Evolutionary conservation across 345 rosid genomes (phyloP), one percentile per base, ranked within the genome.

Genomic region (Ricinus communis): DNA sequence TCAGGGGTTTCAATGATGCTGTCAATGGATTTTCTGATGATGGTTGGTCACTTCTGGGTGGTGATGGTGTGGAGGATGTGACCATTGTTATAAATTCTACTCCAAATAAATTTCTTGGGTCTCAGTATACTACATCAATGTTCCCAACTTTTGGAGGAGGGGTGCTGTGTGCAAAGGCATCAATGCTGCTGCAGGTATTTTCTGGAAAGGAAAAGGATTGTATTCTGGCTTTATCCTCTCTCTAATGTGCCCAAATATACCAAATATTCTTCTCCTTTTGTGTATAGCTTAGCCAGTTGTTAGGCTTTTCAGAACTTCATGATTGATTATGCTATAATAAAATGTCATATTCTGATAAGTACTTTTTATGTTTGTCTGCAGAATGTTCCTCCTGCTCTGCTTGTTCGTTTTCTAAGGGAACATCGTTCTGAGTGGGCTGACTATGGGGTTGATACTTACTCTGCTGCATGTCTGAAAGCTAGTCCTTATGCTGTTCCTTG

Each of bases 341-440:
- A 54, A 24, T 43, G 14, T 49, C 18, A 33, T 53, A 0, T 40
- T 6, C 10, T 45, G 41, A 18, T n/a, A 14, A 1, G 49, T 18
- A 25, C 66, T 47, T 10, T 33, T 14, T 8, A 60, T 61, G 45
- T 69, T 54, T 40, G 43, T 71, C 71, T 81, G 62, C 83, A 94
- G 98, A 89, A 90, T 62, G 98, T 94, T 19, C 95, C 98, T 52
- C 98, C 97, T 6, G 92, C 90, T 28, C 81, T 94, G 50, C 85
- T 94, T 72, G 90, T 91, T 74, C 95, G 92, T 8, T 94, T 94
- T 81, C 82, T 94, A 72, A 88, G 98, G 81, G 98, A 94, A 72
- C 98, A 94, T 76, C 97, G 98, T 1, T 91, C 98, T 0, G 97
- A 94, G 72, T 94, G 98, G 98, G 97, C 98, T 65, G 97, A 94